These are phyloP conservation scores for Ogataea pini DNA, from an alignment of 805 yeast species.

Conservation along the genomic window DNA sequence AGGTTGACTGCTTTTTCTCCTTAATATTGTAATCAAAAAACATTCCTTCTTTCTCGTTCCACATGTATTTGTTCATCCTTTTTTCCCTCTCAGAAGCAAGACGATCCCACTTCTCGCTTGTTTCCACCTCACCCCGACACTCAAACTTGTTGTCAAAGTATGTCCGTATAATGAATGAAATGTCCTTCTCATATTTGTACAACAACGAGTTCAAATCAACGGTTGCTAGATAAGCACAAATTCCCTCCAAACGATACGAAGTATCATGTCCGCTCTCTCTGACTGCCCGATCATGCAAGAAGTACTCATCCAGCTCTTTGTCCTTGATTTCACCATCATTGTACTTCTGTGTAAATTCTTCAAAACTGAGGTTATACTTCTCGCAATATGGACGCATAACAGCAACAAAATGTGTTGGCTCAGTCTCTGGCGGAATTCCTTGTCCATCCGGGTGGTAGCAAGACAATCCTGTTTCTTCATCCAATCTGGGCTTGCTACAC, in stretches of 20 bases:
- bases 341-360: constrained; percentile 68
- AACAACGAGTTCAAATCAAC: constrained; percentile 83
- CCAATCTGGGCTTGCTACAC: constrained; percentile 73
- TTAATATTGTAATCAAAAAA: constrained; percentile 83
- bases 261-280: constrained; percentile 98
- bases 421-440: constrained; percentile 98
- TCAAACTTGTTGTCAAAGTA: constrained; percentile 53
- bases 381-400: constrained; percentile 67
- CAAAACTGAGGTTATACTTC: constrained; percentile 57
- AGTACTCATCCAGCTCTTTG: constrained; percentile 84
- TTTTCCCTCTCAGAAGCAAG: constrained; percentile 55
- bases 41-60: constrained; percentile 80
- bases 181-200: constrained; percentile 88
- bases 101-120: constrained; percentile 59
- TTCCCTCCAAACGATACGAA: constrained; percentile 83
- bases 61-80: constrained; percentile 65
- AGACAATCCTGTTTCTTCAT: constrained; percentile 73
- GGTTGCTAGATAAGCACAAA: constrained; percentile 86
- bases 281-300: constrained; percentile 90
- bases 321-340: constrained; percentile 66
- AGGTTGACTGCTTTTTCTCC: constrained; percentile 52
- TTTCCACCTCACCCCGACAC: constrained; percentile 44
- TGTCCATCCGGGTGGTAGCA: constrained; percentile 87
- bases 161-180: constrained; percentile 60
- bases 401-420: constrained; percentile 79